phyloP scores from a whole-genome alignment of 441 rosid species.

The Populus hybrid region DNA sequence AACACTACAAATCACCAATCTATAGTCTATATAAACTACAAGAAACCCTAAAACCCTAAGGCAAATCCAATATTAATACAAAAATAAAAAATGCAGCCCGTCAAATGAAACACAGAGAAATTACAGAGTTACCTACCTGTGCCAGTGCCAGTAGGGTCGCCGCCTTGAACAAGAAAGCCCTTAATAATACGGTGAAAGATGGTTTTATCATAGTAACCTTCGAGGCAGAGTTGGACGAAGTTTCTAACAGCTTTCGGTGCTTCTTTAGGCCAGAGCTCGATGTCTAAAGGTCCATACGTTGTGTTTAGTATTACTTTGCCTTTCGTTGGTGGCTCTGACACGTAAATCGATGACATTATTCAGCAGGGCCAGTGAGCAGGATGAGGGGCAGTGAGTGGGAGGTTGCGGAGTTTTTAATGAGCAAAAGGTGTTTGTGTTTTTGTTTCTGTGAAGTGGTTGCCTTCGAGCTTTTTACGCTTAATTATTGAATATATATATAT shows the following conservation, averaged over 20 bases:
- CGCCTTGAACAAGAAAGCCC: slow-evolving; percentile 84
- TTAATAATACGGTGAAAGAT: slow-evolving; percentile 89
- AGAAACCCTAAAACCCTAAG: too few relatives aligned
- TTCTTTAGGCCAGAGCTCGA: slow-evolving; percentile 96
- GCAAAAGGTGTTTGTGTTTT: not conserved
- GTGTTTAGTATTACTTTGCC: slow-evolving; percentile 82
- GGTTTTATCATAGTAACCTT: slow-evolving; percentile 81
- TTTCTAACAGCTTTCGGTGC: slow-evolving; percentile 90
- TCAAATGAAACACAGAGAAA: too few relatives aligned
- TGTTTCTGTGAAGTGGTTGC: not conserved
- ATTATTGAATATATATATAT: too few relatives aligned
- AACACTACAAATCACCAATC: too few relatives aligned
- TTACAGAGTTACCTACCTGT: slow-evolving; percentile 39
- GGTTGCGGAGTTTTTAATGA: not conserved
- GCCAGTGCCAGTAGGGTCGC: slow-evolving; percentile 90
- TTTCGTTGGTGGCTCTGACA: slow-evolving; percentile 91
- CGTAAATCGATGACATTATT: slow-evolving; percentile 81
- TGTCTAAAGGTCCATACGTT: slow-evolving; percentile 77
- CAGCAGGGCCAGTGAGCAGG: not conserved
- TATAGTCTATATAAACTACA: too few relatives aligned
- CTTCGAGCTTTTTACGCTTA: too few relatives aligned
- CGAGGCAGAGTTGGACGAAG: slow-evolving; percentile 93
- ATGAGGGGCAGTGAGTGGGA: not conserved
- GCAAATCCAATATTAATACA: too few relatives aligned
- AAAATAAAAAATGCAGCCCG: too few relatives aligned